Evolutionary conservation across 1,284 basidiomycete species (phyloP).

Genomic region (Phenoliferia sp.): DNA sequence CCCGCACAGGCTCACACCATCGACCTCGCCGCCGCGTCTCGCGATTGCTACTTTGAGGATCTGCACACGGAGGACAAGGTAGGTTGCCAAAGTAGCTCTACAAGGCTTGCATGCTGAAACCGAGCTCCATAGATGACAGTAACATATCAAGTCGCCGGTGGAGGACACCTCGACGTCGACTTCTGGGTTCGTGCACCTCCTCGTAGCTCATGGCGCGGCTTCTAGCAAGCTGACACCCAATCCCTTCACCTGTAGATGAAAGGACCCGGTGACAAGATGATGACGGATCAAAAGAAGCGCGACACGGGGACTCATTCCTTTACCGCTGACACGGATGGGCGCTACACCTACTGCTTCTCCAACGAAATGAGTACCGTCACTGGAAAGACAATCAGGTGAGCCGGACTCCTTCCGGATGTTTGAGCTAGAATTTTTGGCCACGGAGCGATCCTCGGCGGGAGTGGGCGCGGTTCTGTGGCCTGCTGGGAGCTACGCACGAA

Average conservation of each 20-base stretch:
- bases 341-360: constrained; percentile 95
- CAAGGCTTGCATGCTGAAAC: not conserved
- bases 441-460: too few species aligned
- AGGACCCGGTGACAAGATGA: constrained; percentile 62
- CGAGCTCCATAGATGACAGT: constrained; percentile 81
- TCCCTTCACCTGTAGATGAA: constrained; percentile 55
- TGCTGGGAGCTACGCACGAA: too few species aligned
- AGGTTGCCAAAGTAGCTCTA: constrained; percentile 17
- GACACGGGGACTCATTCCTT: constrained; percentile 86
- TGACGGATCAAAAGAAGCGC: constrained; percentile 76
- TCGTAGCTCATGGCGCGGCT: not conserved
- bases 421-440: too few species aligned
- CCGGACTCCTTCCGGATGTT: constrained; percentile 2
- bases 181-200: constrained; percentile 63
- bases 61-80: constrained; percentile 92
- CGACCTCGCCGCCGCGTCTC: constrained; percentile 47
- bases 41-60: constrained; percentile 98
- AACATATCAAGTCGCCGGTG: constrained; percentile 95
- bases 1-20: constrained; percentile 28
- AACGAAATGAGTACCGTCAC: constrained; percentile 94
- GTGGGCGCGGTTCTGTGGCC: too few species aligned
- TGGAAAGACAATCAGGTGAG: constrained; percentile 88
- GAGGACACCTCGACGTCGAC: constrained; percentile 94
- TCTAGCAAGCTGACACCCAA: constrained; percentile 32
- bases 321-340: constrained; percentile 77